Conservation (phyloP, 2,329 filamentous ascomycete genomes). For the Achaetomium macrosporum region DNA sequence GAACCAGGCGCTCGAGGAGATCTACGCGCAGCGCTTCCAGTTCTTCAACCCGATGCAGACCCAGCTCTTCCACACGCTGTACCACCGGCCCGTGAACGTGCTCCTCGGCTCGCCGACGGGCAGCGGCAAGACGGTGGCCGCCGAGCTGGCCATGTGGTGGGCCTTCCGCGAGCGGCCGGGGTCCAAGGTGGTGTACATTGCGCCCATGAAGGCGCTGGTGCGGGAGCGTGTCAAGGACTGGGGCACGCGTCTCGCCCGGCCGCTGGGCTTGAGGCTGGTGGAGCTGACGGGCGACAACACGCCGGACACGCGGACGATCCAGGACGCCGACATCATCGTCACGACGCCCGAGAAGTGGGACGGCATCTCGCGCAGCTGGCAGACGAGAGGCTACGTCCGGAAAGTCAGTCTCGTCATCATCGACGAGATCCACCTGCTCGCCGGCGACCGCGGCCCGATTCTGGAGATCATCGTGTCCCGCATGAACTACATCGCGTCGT, state of each 20-base stretch:
- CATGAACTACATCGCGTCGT: slow-evolving; percentile 98
- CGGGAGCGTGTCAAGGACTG: slow-evolving; percentile 95
- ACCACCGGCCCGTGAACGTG: slow-evolving; percentile 87
- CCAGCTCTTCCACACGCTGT: slow-evolving; percentile 94
- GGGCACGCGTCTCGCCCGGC: slow-evolving; percentile 71
- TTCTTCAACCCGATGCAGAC: slow-evolving; percentile 99
- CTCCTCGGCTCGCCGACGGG: slow-evolving; percentile 92
- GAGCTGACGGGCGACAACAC: slow-evolving; percentile 95
- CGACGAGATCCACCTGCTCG: slow-evolving; percentile 96
- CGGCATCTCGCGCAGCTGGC: slow-evolving; percentile 97
- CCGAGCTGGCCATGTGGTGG: slow-evolving; percentile 99
- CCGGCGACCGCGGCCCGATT: slow-evolving; percentile 93
- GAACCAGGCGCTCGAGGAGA: slow-evolving; percentile 77
- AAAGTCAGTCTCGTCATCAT: slow-evolving; percentile 96
- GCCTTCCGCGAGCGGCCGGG: slow-evolving; percentile 90
- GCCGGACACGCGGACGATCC: slow-evolving; percentile 90
- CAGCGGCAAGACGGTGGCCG: slow-evolving; percentile 94
- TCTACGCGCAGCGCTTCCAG: slow-evolving; percentile 84
- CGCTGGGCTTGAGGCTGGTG: slow-evolving; percentile 83
- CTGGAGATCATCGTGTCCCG: slow-evolving; percentile 89
- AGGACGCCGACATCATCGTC: slow-evolving; percentile 94
- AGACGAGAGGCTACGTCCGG: slow-evolving; percentile 91
- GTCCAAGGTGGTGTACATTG: slow-evolving; percentile 97
- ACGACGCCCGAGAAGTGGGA: slow-evolving; percentile 99
- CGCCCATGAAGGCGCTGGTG: slow-evolving; percentile 97